Percentiles rank a stretch among this genome's conserved stretches.
Conservation (phyloP, 148 eudicot species). For the Cornus kousa region DNA sequence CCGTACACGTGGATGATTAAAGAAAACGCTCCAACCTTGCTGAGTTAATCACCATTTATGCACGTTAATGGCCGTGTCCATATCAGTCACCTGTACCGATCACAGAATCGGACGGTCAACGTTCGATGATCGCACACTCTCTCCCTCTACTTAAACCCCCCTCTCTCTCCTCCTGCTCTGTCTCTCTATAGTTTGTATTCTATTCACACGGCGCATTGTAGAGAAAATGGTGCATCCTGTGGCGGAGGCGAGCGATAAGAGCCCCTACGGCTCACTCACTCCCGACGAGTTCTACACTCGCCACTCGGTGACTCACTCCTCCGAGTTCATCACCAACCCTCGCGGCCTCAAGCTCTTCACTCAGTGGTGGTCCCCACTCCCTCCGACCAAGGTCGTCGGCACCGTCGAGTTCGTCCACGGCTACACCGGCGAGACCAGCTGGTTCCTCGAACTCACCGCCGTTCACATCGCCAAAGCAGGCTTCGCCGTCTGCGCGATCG, state of each 20-base stretch:
- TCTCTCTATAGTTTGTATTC: not conserved
- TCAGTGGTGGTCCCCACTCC: conserved; percentile 77
- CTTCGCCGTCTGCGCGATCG: conserved; percentile 73
- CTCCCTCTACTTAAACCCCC: too few relatives aligned
- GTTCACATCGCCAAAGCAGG: conserved; percentile 72
- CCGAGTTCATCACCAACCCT: conserved; percentile 68
- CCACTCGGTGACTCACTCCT: conserved; percentile 70
- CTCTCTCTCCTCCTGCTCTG: not conserved
- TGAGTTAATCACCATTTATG: too few relatives aligned
- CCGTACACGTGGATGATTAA: too few relatives aligned
- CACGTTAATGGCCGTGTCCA: too few relatives aligned
- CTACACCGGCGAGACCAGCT: conserved; percentile 95
- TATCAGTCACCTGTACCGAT: too few relatives aligned
- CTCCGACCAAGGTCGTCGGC: conserved; percentile 26
- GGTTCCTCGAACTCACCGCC: conserved; percentile 75
- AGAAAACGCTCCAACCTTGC: too few relatives aligned
- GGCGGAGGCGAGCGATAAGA: too few relatives aligned
- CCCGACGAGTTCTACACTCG: conserved; percentile 71
- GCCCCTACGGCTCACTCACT: not conserved
- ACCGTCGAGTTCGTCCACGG: conserved; percentile 76
- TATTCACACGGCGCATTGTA: too few relatives aligned
- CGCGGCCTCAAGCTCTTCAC: conserved; percentile 76
- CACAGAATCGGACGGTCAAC: too few relatives aligned
- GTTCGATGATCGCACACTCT: too few relatives aligned
- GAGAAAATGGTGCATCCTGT: too few relatives aligned